phyloP scores from a whole-genome alignment of 225 moss, liverwort and hornwort species.

The Takakia lepidozioides region DNA sequence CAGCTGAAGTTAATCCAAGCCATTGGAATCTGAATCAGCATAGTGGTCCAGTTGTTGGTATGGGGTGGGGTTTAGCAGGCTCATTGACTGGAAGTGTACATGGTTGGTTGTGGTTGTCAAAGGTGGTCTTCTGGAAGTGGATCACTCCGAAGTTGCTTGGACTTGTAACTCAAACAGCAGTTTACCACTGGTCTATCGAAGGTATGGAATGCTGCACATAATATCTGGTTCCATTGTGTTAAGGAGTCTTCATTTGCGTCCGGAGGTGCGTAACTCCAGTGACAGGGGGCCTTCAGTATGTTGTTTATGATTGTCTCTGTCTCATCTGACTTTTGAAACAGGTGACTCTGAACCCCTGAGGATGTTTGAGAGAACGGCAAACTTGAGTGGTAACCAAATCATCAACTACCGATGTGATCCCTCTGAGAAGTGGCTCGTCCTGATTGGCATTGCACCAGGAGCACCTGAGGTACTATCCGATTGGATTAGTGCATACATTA shows the following conservation, averaged over 20 bases:
- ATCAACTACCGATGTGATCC: slow-evolving; percentile 98
- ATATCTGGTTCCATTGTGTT: too few relatives aligned
- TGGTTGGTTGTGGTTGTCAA: too few relatives aligned
- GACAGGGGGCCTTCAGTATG: too few relatives aligned
- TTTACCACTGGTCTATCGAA: slow-evolving; percentile 97
- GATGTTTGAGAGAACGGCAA: slow-evolving; percentile 92
- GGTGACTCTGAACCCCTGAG: slow-evolving; percentile 84
- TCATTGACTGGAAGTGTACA: too few relatives aligned
- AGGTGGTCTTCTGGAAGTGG: slow-evolving; percentile 99
- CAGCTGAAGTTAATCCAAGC: too few relatives aligned
- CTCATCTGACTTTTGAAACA: slow-evolving; percentile 16
- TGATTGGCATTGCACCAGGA: slow-evolving; percentile 99
- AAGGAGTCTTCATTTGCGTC: too few relatives aligned
- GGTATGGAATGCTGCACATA: too few relatives aligned
- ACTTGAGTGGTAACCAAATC: slow-evolving; percentile 83
- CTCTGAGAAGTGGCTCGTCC: slow-evolving; percentile 96
- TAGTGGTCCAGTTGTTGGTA: too few relatives aligned
- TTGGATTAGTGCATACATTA: too few relatives aligned
- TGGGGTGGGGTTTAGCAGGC: too few relatives aligned
- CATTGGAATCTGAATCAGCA: too few relatives aligned
- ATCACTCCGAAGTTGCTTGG: slow-evolving; percentile 86
- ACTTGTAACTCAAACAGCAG: slow-evolving; percentile 84
- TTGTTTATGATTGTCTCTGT: neutral
- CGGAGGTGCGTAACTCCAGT: too few relatives aligned
- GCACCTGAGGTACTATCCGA: slow-evolving; percentile 87